Conservation (phyloP, 2,329 filamentous ascomycete species). For the Pseudonectria buxi region DNA sequence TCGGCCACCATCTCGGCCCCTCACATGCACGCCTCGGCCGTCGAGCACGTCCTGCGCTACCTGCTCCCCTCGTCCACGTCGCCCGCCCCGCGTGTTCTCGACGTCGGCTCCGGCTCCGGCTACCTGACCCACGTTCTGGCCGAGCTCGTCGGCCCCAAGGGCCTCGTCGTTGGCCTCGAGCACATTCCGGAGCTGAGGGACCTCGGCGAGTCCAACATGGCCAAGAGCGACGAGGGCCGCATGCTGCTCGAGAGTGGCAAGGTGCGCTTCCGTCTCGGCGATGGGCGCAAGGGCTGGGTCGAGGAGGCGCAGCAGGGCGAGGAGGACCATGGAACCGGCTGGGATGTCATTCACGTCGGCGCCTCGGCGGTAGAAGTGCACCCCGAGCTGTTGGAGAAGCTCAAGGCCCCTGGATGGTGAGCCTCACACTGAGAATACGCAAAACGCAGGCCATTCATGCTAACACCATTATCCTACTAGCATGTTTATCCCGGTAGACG, state of each 20-base stretch:
- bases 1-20: constrained; percentile 52
- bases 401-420: constrained; percentile 66
- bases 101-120: constrained; percentile 69
- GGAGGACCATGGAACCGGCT: constrained; percentile 49
- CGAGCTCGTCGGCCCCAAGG: constrained; percentile 56
- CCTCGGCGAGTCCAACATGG: constrained; percentile 59
- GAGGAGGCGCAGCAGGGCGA: constrained; percentile 37
- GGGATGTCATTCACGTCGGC: constrained; percentile 94
- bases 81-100: constrained; percentile 51
- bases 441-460: too few species aligned
- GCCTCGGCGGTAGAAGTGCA: constrained; percentile 75
- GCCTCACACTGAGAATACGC: constrained; percentile 14
- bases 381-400: constrained; percentile 64
- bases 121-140: constrained; percentile 88
- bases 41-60: constrained; percentile 42
- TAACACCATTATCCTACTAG: constrained; percentile 27
- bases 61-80: constrained; percentile 29
- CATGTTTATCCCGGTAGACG: constrained; percentile 72
- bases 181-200: constrained; percentile 61
- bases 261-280: constrained; percentile 67
- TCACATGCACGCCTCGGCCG: constrained; percentile 54
- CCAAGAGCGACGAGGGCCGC: constrained; percentile 52
- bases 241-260: constrained; percentile 55
- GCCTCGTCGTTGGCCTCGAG: constrained; percentile 63
- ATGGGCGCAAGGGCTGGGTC: constrained; percentile 61